These are phyloP conservation scores for Xylariales sp. DNA, from an alignment of 2,329 filamentous ascomycete genomes.

Conservation along the genomic window DNA sequence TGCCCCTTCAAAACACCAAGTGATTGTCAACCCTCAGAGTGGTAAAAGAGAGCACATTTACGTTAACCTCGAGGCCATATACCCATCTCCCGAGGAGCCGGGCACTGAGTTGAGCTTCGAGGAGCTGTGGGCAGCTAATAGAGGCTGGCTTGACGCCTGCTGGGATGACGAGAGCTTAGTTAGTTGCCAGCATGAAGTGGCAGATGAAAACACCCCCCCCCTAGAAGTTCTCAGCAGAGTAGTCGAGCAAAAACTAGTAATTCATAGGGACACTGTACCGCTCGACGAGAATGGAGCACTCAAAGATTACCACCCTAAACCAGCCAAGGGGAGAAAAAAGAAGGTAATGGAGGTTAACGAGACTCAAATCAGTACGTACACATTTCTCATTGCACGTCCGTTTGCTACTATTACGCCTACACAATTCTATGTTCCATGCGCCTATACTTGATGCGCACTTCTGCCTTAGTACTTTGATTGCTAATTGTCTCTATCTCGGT, in stretches of 20 bases:
- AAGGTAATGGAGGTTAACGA: conserved; percentile 89
- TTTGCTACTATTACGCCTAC: neutral
- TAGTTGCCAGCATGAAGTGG: conserved; percentile 38
- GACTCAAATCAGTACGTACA: conserved; percentile 85
- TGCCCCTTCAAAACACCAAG: conserved; percentile 78
- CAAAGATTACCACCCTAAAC: conserved; percentile 56
- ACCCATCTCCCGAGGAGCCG: conserved; percentile 78
- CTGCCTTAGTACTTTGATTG: conserved; percentile 1
- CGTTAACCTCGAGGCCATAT: conserved; percentile 86
- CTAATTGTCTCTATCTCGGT: conserved; percentile 48
- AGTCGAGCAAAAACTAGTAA: conserved; percentile 54
- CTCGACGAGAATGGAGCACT: conserved; percentile 71
- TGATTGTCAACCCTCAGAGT: conserved; percentile 83
- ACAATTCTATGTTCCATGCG: conserved; percentile 1
- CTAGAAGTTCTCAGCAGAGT: conserved; percentile 47
- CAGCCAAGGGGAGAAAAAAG: conserved; percentile 71
- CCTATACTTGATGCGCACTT: conserved; percentile 13
- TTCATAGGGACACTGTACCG: conserved; percentile 58
- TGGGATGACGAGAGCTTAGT: conserved; percentile 61
- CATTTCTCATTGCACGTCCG: conserved; percentile 1
- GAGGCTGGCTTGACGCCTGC: conserved; percentile 73
- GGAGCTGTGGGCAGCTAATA: conserved; percentile 82
- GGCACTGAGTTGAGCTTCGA: conserved; percentile 89
- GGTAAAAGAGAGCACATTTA: conserved; percentile 88
- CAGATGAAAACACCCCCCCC: conserved; percentile 40